Conservation (phyloP, 2,329 filamentous ascomycete genomes). For the Falciphora oryzae region DNA sequence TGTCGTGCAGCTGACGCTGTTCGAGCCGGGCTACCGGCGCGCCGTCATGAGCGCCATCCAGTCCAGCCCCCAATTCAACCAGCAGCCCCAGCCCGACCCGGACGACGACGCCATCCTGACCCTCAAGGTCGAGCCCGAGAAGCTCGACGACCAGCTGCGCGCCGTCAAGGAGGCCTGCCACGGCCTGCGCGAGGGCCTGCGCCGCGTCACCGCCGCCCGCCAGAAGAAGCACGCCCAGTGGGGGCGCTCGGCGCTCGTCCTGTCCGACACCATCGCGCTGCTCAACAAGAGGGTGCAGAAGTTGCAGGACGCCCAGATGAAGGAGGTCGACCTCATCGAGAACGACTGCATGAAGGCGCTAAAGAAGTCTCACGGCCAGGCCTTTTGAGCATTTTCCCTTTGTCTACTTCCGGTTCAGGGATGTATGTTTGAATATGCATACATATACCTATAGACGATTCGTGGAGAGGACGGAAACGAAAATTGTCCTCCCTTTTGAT, state of each 20-base stretch:
- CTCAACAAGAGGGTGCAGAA: slow-evolving; percentile 44
- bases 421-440: background rate
- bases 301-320: slow-evolving; percentile 48
- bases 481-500: background rate
- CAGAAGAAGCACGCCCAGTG: slow-evolving; percentile 44
- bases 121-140: slow-evolving; percentile 47
- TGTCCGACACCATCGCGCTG: slow-evolving; percentile 34
- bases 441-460: background rate
- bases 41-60: slow-evolving; percentile 19
- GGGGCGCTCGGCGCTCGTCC: slow-evolving; percentile 36
- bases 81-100: slow-evolving; percentile 42
- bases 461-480: background rate
- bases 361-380: slow-evolving; percentile 19
- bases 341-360: slow-evolving; percentile 40
- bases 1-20: slow-evolving; percentile 20
- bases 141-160: slow-evolving; percentile 38
- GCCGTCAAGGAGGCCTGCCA: slow-evolving; percentile 41
- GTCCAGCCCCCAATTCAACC: slow-evolving; percentile 17
- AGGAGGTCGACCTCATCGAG: slow-evolving; percentile 43
- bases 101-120: slow-evolving; percentile 56
- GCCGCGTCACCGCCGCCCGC: slow-evolving; percentile 32
- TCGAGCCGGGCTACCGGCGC: slow-evolving; percentile 16
- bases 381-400: slow-evolving; percentile 3
- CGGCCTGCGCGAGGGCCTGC: slow-evolving; percentile 44
- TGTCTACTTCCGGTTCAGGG: background rate